phyloP scores from a whole-genome alignment of 345 rosid species.

The Linum trigynum region DNA sequence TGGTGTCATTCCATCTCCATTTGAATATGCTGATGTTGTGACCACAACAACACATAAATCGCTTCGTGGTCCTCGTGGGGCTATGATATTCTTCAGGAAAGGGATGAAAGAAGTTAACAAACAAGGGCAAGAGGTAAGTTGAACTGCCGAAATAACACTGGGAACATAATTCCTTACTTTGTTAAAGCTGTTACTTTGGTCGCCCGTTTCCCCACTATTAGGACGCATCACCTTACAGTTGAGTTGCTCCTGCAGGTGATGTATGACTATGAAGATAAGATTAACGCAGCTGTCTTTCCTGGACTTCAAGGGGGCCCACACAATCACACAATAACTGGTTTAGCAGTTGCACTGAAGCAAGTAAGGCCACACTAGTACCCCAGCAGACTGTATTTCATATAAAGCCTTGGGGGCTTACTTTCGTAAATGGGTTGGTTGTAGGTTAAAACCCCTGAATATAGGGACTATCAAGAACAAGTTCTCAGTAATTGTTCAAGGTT shows the following conservation, averaged over 20 bases:
- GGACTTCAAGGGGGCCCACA: conserved; percentile 99
- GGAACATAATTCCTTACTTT: background rate
- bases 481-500: conserved; percentile 64
- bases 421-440: conserved; percentile 18
- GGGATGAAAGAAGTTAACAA: conserved; percentile 80
- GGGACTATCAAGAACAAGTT: conserved; percentile 87
- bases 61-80: conserved; percentile 97
- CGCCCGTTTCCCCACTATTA: background rate
- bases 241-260: conserved; percentile 43
- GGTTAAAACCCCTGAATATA: conserved; percentile 78
- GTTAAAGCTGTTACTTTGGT: conserved; percentile 1
- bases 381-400: background rate
- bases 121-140: conserved; percentile 78
- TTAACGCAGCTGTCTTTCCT: conserved; percentile 89
- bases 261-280: conserved; percentile 81
- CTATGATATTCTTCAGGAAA: conserved; percentile 94
- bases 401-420: conserved; percentile 9
- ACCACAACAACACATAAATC: conserved; percentile 98
- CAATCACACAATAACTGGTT: conserved; percentile 82
- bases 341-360: conserved; percentile 94
- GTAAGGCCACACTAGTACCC: conserved; percentile 22
- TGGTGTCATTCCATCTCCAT: conserved; percentile 92
- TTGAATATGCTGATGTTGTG: conserved; percentile 89
- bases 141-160: background rate
- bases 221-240: background rate